Conservation (phyloP, 371 early-diverging fungal genomes). For the Mucor lusitanicus region DNA sequence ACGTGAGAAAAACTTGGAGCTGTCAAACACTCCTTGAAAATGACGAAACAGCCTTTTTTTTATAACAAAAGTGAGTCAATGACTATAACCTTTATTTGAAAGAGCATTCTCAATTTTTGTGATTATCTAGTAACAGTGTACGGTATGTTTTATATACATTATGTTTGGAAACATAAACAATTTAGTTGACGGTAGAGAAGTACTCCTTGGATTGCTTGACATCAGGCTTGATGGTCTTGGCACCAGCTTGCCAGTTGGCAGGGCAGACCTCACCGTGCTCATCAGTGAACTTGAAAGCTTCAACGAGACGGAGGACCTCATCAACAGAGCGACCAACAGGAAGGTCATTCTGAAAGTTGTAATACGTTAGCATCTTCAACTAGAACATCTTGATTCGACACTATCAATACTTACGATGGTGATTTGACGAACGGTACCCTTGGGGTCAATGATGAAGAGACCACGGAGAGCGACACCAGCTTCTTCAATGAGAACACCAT, state of each 20-base stretch:
- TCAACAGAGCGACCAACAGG: constrained; percentile 77
- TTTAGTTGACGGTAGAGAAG: constrained; percentile 3
- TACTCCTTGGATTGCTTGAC: constrained; percentile 28
- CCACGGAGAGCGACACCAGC: constrained; percentile 60
- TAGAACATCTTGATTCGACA: too few relatives aligned
- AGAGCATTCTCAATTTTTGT: not conserved
- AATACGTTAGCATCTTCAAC: too few relatives aligned
- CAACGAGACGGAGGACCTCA: constrained; percentile 77
- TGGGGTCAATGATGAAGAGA: constrained; percentile 80
- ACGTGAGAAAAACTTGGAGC: too few relatives aligned
- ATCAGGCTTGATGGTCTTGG: constrained; percentile 68
- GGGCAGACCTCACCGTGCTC: constrained; percentile 78
- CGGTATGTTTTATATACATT: constrained; percentile 5
- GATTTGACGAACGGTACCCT: constrained; percentile 57
- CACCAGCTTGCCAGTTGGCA: constrained; percentile 86
- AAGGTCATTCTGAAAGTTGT: constrained; percentile 51
- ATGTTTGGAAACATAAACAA: not conserved
- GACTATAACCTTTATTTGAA: too few relatives aligned
- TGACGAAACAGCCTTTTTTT: too few relatives aligned
- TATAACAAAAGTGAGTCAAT: too few relatives aligned
- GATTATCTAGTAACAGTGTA: constrained; percentile 3
- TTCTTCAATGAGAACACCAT: constrained; percentile 73
- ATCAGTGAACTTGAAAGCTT: constrained; percentile 81
- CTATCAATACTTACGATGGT: constrained; percentile 26
- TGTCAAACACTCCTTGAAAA: too few relatives aligned